A percentile compares a stretch with the other conserved stretches of the same genome.
Evolutionary conservation across 495 filamentous ascomycete genomes (phyloP).

Genomic region (Hyaloscypha bicolor): DNA sequence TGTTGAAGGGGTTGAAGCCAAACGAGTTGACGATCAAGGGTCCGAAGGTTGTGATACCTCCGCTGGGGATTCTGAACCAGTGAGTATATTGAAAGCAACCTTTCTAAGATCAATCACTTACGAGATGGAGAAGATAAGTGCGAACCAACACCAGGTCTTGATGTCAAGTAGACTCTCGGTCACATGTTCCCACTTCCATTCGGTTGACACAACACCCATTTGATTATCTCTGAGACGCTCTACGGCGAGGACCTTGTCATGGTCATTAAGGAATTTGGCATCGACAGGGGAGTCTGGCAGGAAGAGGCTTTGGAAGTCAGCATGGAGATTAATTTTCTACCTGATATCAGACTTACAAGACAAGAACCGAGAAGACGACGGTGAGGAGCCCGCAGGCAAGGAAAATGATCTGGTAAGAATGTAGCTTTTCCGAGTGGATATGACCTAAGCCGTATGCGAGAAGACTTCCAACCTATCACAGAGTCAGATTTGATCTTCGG

Average conservation of each 20-base stretch:
- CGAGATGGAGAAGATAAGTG: constrained; percentile 48
- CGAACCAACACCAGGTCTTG: constrained; percentile 71
- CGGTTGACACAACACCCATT: constrained; percentile 57
- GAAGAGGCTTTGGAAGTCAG: constrained; percentile 34
- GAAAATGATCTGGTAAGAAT: constrained; percentile 50
- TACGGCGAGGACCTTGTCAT: constrained; percentile 50
- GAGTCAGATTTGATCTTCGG: background rate
- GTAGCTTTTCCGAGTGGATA: constrained; percentile 20
- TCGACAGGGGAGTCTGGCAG: constrained; percentile 60
- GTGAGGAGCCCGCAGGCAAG: constrained; percentile 57
- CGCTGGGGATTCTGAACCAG: constrained; percentile 54
- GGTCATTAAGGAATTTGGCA: constrained; percentile 55
- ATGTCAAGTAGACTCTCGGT: constrained; percentile 61
- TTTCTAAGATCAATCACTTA: constrained; percentile 32
- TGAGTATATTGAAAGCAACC: background rate
- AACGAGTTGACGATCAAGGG: constrained; percentile 62
- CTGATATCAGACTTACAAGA: constrained; percentile 37
- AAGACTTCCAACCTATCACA: constrained; percentile 27
- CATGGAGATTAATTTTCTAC: background rate
- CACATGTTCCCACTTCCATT: constrained; percentile 66
- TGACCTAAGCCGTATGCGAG: constrained; percentile 26
- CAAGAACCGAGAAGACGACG: constrained; percentile 46
- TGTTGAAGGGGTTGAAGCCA: constrained; percentile 58
- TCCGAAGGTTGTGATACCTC: constrained; percentile 64
- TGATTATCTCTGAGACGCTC: constrained; percentile 63